phyloP scores from a whole-genome alignment of 805 yeast genomes.

The Groenewaldozyma tartarivorans region DNA sequence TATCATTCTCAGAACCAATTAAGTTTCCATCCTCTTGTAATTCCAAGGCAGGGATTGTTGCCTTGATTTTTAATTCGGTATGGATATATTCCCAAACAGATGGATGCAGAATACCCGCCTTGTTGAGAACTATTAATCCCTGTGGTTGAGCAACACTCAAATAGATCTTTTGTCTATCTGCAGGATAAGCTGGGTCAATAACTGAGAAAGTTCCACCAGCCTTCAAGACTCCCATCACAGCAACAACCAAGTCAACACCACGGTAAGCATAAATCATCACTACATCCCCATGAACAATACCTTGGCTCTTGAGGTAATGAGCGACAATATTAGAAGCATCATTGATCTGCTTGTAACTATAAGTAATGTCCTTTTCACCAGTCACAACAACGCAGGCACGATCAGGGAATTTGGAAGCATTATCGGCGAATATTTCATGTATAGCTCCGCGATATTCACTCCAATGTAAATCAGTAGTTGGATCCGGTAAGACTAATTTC shows the following conservation, averaged over 20 bases:
- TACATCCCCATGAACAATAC: constrained; percentile 83
- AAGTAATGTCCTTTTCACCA: constrained; percentile 49
- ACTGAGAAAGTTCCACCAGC: constrained; percentile 99
- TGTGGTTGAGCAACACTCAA: constrained; percentile 87
- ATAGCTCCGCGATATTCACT: constrained; percentile 86
- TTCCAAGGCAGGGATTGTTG: constrained; percentile 69
- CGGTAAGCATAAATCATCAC: constrained; percentile 97
- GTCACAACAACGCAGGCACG: constrained; percentile 92
- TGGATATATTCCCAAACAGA: constrained; percentile 70
- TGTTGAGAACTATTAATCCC: constrained; percentile 80
- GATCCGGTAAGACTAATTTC: constrained; percentile 62
- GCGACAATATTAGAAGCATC: constrained; percentile 91
- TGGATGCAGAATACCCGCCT: constrained; percentile 77
- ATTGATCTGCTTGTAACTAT: constrained; percentile 80
- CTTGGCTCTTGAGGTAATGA: constrained; percentile 70
- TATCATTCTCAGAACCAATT: constrained; percentile 44
- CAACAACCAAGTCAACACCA: constrained; percentile 93
- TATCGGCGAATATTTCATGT: constrained; percentile 86
- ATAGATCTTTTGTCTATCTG: constrained; percentile 92
- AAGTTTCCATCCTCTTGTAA: constrained; percentile 67
- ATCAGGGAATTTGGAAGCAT: constrained; percentile 77
- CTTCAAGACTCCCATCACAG: constrained; percentile 95
- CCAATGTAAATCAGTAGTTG: constrained; percentile 84
- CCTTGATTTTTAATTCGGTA: constrained; percentile 59
- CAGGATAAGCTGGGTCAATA: constrained; percentile 98